phyloP scores from a whole-genome alignment of 1,139 yeast genomes.

The Suhomyces anneliseae region DNA sequence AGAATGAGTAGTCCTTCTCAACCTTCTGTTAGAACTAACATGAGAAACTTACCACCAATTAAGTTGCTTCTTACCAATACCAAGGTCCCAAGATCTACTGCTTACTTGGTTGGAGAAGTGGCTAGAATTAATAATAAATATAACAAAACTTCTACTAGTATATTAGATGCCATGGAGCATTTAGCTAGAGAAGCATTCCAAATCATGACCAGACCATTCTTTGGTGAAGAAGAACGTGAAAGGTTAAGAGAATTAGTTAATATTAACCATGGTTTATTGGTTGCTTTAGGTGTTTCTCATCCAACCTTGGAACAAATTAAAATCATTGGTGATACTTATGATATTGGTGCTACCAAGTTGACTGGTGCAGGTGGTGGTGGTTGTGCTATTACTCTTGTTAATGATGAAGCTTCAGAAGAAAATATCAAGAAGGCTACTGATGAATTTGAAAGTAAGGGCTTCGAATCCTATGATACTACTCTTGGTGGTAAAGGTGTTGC shows the following conservation, averaged over 20 bases:
- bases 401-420: conserved; percentile 43
- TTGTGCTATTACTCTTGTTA: conserved; percentile 85
- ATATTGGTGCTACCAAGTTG: conserved; percentile 83
- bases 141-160: conserved; percentile 55
- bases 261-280: conserved; percentile 85
- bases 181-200: conserved; percentile 69
- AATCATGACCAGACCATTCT: conserved; percentile 52
- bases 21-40: conserved; percentile 62
- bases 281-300: conserved; percentile 88
- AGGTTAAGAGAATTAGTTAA: conserved; percentile 66
- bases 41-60: conserved; percentile 74
- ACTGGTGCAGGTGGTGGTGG: conserved; percentile 99
- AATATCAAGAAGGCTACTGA: conserved; percentile 33
- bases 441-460: conserved; percentile 50
- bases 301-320: conserved; percentile 78
- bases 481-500: conserved; percentile 93
- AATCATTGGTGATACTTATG: conserved; percentile 56
- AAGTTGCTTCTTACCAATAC: conserved; percentile 81
- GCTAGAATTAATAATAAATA: conserved; percentile 52
- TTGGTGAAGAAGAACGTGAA: conserved; percentile 45
- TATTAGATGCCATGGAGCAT: conserved; percentile 71
- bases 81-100: conserved; percentile 82
- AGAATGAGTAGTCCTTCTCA: conserved; percentile 51
- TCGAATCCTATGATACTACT: conserved; percentile 76
- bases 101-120: conserved; percentile 78